Base-by-base conservation (phyloP, 2,329 filamentous ascomycete genomes). In the Acarospora socialis region DNA sequence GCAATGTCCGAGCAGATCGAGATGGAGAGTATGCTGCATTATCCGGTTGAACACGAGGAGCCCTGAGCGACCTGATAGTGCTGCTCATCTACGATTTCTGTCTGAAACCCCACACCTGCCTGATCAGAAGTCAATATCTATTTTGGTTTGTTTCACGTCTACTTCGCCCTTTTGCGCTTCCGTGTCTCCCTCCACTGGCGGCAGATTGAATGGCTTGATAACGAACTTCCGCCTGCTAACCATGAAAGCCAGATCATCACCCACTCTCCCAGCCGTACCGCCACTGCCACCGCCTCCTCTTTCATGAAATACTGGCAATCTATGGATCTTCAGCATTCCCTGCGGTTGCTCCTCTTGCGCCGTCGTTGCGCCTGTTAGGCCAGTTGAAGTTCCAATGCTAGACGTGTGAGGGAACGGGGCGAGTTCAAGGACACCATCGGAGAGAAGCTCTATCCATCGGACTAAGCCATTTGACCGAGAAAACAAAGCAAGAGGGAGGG, bases 201-300 rank as follows among this genome's bases (percentile, higher is more conserved):
- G 90, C 25, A 98, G 62, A 51, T 80, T 90, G 55, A 84, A 94
- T 0, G 84, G 83, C 46, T 77, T 81, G 41, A 98, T 83, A 22
- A 82, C 70, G 43, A 98, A 73, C 31, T 82, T 86, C 45, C 70
- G 76, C 46, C 82, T 68, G 52, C 83, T 93, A 31, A 98, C 59
- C 38, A 76, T 86, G 53, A 98, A 98, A 4, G 84, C 84, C 55
- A 93, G 69, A 55, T 94, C 84, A 48, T 92, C 81, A 15, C 81
- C 75, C 33, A 77, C 67, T 40, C 73, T 74, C 36, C 70, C 70
- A 22, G 70, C 65, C 37, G 73, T 73, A 2, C 71, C 67, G 7
- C 73, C 77, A 9, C 82, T 83, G 2, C 84, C 84, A 2, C 90
- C 87, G 2, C 84, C 84, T 2, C 90, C 87, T 43, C 81, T 82